Conservation (phyloP, 768 basidiomycete species). For the Termitomyces sp. region DNA sequence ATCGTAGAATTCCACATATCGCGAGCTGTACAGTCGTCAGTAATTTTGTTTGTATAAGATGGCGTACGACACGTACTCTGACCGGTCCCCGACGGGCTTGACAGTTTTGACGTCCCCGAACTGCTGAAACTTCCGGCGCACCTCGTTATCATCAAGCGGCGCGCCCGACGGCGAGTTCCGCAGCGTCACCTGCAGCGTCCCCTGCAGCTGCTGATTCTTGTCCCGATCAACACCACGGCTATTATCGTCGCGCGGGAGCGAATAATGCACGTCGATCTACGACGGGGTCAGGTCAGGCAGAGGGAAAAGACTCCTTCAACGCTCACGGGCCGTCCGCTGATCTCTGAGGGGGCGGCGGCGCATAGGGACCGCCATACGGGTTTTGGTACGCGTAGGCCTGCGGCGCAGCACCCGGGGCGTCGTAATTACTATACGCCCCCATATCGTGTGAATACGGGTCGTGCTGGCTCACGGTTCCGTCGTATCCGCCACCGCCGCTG, state of each 20-base stretch:
- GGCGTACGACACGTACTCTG: conserved; percentile 39
- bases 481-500: conserved; percentile 42
- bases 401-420: conserved; percentile 31
- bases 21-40: conserved; percentile 49
- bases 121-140: conserved; percentile 80
- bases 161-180: conserved; percentile 65
- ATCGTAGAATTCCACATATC: conserved; percentile 93
- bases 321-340: conserved; percentile 84
- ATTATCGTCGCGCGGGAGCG: conserved; percentile 85
- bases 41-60: neutral
- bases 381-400: conserved; percentile 70
- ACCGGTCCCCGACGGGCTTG: conserved; percentile 55
- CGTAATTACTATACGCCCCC: conserved; percentile 69
- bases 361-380: conserved; percentile 53
- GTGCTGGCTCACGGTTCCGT: conserved; percentile 45
- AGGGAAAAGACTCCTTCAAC: neutral
- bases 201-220: conserved; percentile 88
- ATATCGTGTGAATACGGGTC: conserved; percentile 55
- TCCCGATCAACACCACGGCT: conserved; percentile 61
- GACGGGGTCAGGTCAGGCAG: conserved; percentile 5
- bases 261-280: conserved; percentile 99
- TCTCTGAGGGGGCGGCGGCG: conserved; percentile 53
- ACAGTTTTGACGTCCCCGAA: conserved; percentile 90
- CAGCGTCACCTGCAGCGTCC: conserved; percentile 76
- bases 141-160: conserved; percentile 77